Conservation (phyloP, 1,139 yeast species). For the Debaryomycetaceae sp. region DNA sequence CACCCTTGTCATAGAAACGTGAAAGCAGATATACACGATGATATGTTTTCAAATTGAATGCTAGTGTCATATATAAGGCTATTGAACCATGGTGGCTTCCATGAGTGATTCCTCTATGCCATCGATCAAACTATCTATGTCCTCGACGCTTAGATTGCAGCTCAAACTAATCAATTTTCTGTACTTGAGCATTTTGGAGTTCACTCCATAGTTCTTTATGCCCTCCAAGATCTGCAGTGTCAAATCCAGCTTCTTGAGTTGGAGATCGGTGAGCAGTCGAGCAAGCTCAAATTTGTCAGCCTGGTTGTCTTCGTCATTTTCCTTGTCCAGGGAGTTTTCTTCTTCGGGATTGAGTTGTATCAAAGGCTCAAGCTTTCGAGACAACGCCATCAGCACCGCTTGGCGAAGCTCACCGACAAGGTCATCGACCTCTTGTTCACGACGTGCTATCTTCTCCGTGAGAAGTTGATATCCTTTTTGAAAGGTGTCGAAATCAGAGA, state of each 20-base stretch:
- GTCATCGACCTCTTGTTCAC: constrained; percentile 27
- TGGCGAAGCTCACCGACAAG: constrained; percentile 31
- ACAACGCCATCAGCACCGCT: constrained; percentile 24
- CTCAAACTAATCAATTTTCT: constrained; percentile 76
- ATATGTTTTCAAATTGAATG: not conserved
- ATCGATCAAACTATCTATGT: constrained; percentile 62
- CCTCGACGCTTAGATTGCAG: constrained; percentile 77
- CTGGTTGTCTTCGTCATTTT: constrained; percentile 13
- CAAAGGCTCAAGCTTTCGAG: constrained; percentile 23
- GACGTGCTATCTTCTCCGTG: constrained; percentile 15
- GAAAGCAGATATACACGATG: not conserved
- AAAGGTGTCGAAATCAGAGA: constrained; percentile 21
- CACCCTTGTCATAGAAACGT: not conserved
- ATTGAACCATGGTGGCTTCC: constrained; percentile 18
- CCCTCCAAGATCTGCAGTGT: constrained; percentile 36
- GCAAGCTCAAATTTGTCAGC: constrained; percentile 23
- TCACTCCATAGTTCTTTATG: constrained; percentile 38
- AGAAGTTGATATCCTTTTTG: constrained; percentile 28
- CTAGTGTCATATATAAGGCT: not conserved
- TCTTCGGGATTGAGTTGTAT: constrained; percentile 6
- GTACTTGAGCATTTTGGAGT: constrained; percentile 70
- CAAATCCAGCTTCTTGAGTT: constrained; percentile 46
- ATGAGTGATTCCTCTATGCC: constrained; percentile 45
- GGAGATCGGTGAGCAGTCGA: constrained; percentile 50
- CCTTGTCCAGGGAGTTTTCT: not conserved